phyloP scores from a whole-genome alignment of 805 yeast genomes.

The Yamadazyma takamatsuzukensis region DNA sequence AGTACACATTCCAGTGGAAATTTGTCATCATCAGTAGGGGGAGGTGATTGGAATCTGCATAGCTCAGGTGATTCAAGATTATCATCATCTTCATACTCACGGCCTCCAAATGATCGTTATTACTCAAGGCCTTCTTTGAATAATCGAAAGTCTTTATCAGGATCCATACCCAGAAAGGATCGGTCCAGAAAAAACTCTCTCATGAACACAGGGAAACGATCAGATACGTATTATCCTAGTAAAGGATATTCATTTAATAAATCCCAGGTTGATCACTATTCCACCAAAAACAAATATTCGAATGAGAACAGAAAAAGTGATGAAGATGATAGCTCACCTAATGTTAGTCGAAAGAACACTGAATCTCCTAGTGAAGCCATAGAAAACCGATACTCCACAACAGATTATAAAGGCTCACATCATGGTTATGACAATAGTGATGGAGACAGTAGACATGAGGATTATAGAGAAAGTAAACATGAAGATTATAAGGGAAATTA shows the following conservation, averaged over 20 bases:
- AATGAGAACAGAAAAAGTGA: slow-evolving; percentile 1
- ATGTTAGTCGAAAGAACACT: not conserved
- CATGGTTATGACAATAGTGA: not conserved
- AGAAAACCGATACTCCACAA: not conserved
- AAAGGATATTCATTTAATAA: slow-evolving; percentile 12
- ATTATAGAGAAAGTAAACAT: slow-evolving; percentile 10
- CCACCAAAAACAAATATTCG: slow-evolving; percentile 8
- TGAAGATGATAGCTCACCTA: not conserved
- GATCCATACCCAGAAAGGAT: slow-evolving; percentile 18
- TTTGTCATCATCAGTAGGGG: too few relatives aligned
- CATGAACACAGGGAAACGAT: slow-evolving; percentile 19
- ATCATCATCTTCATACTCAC: slow-evolving; percentile 2
- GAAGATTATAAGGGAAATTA: slow-evolving; percentile 7
- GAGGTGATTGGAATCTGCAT: too few relatives aligned
- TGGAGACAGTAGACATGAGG: not conserved
- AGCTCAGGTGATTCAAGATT: slow-evolving; percentile 6
- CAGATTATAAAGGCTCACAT: slow-evolving; percentile 5
- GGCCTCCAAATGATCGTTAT: not conserved
- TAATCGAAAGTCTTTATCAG: slow-evolving; percentile 21
- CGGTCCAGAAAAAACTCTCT: slow-evolving; percentile 8
- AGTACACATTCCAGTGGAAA: too few relatives aligned
- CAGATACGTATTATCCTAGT: slow-evolving; percentile 29
- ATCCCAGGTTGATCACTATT: slow-evolving; percentile 14
- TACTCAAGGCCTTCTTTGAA: slow-evolving; percentile 9
- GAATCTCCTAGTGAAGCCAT: slow-evolving; percentile 15